A percentile compares a stretch with the other conserved stretches of the same genome.
Conservation (phyloP, 2,329 filamentous ascomycete species). For the Trichoderma guizhouense region DNA sequence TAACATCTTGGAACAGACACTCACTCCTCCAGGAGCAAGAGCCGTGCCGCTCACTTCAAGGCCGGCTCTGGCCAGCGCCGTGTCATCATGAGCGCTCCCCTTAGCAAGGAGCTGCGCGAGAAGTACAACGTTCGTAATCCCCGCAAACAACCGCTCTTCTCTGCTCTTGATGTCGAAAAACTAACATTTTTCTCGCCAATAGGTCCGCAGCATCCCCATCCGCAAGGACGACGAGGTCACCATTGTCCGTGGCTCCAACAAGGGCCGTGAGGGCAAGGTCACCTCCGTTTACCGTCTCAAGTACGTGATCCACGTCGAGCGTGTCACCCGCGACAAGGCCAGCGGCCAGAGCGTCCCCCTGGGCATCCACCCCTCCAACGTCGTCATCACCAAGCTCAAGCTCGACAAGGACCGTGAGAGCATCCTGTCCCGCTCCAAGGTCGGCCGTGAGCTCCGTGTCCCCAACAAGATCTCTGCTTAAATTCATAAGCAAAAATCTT, state of each 20-base stretch:
- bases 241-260: slow-evolving; percentile 89
- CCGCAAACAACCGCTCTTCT: neutral
- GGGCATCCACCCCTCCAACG: slow-evolving; percentile 93
- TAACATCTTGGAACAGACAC: slow-evolving; percentile 45
- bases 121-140: slow-evolving; percentile 84
- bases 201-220: slow-evolving; percentile 95
- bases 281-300: slow-evolving; percentile 97
- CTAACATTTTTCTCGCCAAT: slow-evolving; percentile 1
- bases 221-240: slow-evolving; percentile 96
- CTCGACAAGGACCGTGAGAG: slow-evolving; percentile 91
- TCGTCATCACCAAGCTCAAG: slow-evolving; percentile 98
- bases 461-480: slow-evolving; percentile 64
- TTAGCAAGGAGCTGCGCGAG: slow-evolving; percentile 95
- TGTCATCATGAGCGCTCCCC: slow-evolving; percentile 93
- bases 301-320: slow-evolving; percentile 96
- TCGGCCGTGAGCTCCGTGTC: slow-evolving; percentile 70
- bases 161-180: neutral
- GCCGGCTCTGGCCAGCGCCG: slow-evolving; percentile 93
- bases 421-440: slow-evolving; percentile 82
- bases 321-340: slow-evolving; percentile 93
- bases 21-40: slow-evolving; percentile 89
- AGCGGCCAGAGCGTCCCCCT: slow-evolving; percentile 94
- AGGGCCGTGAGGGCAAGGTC: slow-evolving; percentile 98
- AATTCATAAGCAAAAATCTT: slow-evolving; percentile 21
- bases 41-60: slow-evolving; percentile 96